phyloP scores from a whole-genome alignment of 2,329 filamentous ascomycete species.

The Balansia obtecta region DNA sequence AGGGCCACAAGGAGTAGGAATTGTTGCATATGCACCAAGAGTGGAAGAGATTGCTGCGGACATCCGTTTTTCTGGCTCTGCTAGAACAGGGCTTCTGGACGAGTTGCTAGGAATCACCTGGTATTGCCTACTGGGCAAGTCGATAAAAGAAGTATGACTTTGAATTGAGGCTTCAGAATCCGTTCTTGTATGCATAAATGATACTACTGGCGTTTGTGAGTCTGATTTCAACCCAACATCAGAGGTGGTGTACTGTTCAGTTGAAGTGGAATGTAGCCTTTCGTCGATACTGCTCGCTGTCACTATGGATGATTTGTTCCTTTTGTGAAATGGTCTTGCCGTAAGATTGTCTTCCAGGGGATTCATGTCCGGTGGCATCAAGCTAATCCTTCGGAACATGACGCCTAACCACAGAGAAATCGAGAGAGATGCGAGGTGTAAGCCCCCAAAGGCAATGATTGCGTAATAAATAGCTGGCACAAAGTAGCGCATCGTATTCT shows the following conservation, averaged over 20 bases:
- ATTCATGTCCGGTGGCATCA: constrained; percentile 88
- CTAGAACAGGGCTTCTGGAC: constrained; percentile 30
- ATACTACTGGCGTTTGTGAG: constrained; percentile 44
- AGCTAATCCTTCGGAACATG: constrained; percentile 70
- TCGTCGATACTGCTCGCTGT: constrained; percentile 36
- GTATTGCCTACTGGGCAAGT: constrained; percentile 44
- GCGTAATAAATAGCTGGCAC: constrained; percentile 56
- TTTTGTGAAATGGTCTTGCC: constrained; percentile 57
- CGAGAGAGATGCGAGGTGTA: constrained; percentile 59
- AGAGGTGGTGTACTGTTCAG: constrained; percentile 23
- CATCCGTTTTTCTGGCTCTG: constrained; percentile 33
- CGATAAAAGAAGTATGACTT: constrained; percentile 39
- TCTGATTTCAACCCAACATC: constrained; percentile 33
- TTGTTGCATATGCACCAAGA: constrained; percentile 35
- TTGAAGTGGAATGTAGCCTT: constrained; percentile 44
- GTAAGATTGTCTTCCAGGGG: constrained; percentile 80
- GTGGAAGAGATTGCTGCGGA: constrained; percentile 25
- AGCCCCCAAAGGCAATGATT: constrained; percentile 46
- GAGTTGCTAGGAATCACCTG: constrained; percentile 33
- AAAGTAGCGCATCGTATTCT: constrained; percentile 45
- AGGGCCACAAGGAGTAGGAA: constrained; percentile 31
- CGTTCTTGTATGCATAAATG: constrained; percentile 69
- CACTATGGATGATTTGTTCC: constrained; percentile 50
- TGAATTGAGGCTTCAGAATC: constrained; percentile 45
- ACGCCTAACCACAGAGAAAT: constrained; percentile 65